These are phyloP conservation scores for Chlamydomonas incerta DNA, from an alignment of 139 green algal genomes.

Conservation along the genomic window DNA sequence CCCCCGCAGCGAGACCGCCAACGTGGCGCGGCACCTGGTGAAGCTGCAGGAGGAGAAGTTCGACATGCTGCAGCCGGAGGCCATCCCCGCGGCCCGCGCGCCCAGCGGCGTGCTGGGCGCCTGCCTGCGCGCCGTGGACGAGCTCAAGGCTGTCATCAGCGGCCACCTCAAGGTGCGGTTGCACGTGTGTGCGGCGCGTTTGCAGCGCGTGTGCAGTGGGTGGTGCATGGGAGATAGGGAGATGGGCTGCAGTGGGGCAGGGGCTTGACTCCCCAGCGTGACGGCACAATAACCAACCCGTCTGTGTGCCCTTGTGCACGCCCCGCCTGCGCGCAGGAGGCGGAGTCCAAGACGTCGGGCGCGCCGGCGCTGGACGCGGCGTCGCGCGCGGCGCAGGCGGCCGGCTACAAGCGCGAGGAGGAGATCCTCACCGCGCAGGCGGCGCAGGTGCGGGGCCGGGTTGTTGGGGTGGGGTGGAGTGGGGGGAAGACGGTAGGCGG, in stretches of 20 bases:
- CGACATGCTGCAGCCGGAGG: slow-evolving; percentile 48
- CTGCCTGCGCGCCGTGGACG: slow-evolving; percentile 45
- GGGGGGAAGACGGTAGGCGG: too few species aligned
- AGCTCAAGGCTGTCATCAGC: slow-evolving; percentile 54
- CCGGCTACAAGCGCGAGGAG: slow-evolving; percentile 61
- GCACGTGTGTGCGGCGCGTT: too few species aligned
- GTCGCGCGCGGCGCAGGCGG: slow-evolving; percentile 1
- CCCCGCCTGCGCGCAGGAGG: slow-evolving; percentile 1
- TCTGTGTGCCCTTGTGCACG: too few species aligned
- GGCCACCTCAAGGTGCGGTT: slow-evolving; percentile 53
- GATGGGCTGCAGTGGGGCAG: not conserved
- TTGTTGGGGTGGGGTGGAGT: too few species aligned
- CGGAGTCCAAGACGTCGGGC: slow-evolving; percentile 19
- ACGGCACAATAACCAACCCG: too few species aligned
- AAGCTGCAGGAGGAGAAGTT: slow-evolving; percentile 60
- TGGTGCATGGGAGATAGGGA: not conserved
- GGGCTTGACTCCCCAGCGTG: not conserved
- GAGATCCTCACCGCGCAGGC: slow-evolving; percentile 50
- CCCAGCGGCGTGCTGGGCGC: not conserved
- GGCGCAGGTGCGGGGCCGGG: slow-evolving; percentile 5
- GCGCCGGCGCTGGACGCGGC: not conserved
- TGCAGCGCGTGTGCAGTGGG: too few species aligned
- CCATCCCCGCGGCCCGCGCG: slow-evolving; percentile 23
- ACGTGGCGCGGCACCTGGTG: slow-evolving; percentile 49
- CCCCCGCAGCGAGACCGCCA: slow-evolving; percentile 52